Base-by-base conservation (phyloP, 495 filamentous ascomycete species). In the Penicillium odoratum region DNA sequence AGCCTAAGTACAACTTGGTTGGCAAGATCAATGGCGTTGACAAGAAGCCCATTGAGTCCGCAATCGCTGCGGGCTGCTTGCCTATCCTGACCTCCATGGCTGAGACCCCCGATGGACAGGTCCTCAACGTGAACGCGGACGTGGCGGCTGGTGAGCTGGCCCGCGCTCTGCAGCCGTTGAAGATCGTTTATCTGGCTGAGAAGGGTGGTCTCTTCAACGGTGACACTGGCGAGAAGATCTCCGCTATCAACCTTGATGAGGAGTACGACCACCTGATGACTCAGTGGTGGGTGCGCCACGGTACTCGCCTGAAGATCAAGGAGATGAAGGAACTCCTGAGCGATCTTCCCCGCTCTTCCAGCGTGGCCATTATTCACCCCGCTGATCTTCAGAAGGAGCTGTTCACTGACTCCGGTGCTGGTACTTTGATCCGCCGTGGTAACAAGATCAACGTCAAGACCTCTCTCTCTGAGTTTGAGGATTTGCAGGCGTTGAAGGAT, bases 51-150 rank as follows among this genome's bases (percentile, higher is more conserved):
- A 97, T 98, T 70, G 88, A 96, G 78, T 88, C 90, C 45, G 90
- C 93, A 31, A 96, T 98, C 61, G 85, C 88, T 69, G 92, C 93
- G 36, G 91, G 93, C 60, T 97, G 92, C 67, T 82, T 98, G 15
- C 94, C 94, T 30, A 93, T 98, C 60, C 78, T 98, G 64, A 97
- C 94, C 16, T 97, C 93, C 46, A 97, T 97, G 89, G 95, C 93
- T 9, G 95, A 98, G 78, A 92, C 89, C 43, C 82, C 85, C 50
- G 92, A 96, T 58, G 95, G 95, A 13, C 94, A 97, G 75, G 88
- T 98, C 16, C 80, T 98, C 46, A 98, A 98, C 65, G 94, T 98
- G 73, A 98, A 98, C 69, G 94, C 94, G 51, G 94, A 98, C 72
- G 92, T 97, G 48, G 93, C 93, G 28, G 94, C 94, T 31, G 93